Conservation (phyloP, 768 basidiomycete genomes). For the Nidularia pulvinata region DNA sequence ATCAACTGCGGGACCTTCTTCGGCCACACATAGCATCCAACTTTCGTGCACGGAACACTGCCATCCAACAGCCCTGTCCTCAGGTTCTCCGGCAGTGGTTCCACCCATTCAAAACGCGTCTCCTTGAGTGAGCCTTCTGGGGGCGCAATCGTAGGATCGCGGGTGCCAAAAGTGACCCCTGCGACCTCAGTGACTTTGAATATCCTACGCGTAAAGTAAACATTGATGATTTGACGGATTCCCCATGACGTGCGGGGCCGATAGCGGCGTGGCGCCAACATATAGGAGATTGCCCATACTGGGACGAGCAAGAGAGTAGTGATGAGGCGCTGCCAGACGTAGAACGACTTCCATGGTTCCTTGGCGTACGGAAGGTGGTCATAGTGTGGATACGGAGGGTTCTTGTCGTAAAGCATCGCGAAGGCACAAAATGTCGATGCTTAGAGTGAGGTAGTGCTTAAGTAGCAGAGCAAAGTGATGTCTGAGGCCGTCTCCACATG, state of each 20-base stretch:
- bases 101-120: constrained; percentile 49
- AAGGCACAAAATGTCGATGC: too few species aligned
- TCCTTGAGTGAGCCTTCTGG: constrained; percentile 29
- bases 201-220: constrained; percentile 51
- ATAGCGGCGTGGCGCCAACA: constrained; percentile 35
- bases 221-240: constrained; percentile 44
- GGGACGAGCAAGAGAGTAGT: constrained; percentile 48
- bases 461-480: too few species aligned
- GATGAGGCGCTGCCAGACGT: constrained; percentile 44
- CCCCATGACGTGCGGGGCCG: constrained; percentile 53
- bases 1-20: constrained; percentile 19
- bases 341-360: constrained; percentile 44
- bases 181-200: constrained; percentile 55
- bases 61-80: constrained; percentile 41
- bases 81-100: constrained; percentile 33
- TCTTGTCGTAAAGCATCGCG: constrained; percentile 14
- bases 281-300: constrained; percentile 41
- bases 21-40: constrained; percentile 51
- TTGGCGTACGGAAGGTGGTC: constrained; percentile 40
- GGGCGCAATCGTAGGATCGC: constrained; percentile 39
- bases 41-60: constrained; percentile 33
- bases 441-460: too few species aligned
- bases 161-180: constrained; percentile 53
- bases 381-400: constrained; percentile 38
- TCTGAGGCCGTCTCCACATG: too few species aligned